phyloP scores from a whole-genome alignment of 2,329 filamentous ascomycete species.

The Aspergillus alliaceus region DNA sequence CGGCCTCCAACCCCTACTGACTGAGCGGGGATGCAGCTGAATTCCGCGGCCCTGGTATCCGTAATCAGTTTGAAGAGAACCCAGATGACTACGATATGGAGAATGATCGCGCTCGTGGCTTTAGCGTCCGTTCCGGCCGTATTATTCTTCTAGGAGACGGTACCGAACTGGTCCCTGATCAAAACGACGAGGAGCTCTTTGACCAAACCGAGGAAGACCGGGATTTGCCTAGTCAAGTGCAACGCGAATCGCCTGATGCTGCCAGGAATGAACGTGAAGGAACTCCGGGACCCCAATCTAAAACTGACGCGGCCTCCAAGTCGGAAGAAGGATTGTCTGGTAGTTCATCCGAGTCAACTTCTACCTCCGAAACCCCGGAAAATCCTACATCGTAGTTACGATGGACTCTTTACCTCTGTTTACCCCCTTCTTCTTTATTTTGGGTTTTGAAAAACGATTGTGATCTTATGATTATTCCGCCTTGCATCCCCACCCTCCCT shows the following conservation, averaged over 20 bases:
- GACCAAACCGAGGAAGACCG: conserved; percentile 85
- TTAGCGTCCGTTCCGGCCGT: conserved; percentile 72
- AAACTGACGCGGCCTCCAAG: conserved; percentile 26
- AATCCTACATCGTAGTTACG: conserved; percentile 31
- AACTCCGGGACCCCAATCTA: conserved; percentile 51
- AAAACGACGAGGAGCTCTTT: conserved; percentile 90
- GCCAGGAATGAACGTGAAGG: conserved; percentile 49
- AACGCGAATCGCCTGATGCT: conserved; percentile 54
- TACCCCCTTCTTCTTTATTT: conserved; percentile 17
- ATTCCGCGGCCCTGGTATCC: conserved; percentile 78
- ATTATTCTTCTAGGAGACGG: conserved; percentile 96
- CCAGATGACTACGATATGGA: conserved; percentile 57
- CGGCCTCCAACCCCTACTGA: conserved; percentile 42
- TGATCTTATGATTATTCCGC: conserved; percentile 19
- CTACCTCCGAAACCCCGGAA: conserved; percentile 21
- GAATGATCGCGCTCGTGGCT: conserved; percentile 60
- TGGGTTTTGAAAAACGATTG: conserved; percentile 21
- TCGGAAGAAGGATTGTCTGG: conserved; percentile 17
- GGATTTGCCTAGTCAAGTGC: conserved; percentile 80
- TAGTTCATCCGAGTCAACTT: conserved; percentile 38
- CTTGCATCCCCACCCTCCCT: conserved; percentile 12
- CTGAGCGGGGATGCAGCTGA: conserved; percentile 62
- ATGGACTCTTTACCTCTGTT: conserved; percentile 12
- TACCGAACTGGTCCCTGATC: conserved; percentile 85
- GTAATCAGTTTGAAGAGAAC: conserved; percentile 80